A percentile compares a stretch with the other conserved stretches of the same genome.
These are phyloP conservation scores for Penstemon barbatus DNA, from an alignment of 257 asterid genomes.

Conservation along the genomic window DNA sequence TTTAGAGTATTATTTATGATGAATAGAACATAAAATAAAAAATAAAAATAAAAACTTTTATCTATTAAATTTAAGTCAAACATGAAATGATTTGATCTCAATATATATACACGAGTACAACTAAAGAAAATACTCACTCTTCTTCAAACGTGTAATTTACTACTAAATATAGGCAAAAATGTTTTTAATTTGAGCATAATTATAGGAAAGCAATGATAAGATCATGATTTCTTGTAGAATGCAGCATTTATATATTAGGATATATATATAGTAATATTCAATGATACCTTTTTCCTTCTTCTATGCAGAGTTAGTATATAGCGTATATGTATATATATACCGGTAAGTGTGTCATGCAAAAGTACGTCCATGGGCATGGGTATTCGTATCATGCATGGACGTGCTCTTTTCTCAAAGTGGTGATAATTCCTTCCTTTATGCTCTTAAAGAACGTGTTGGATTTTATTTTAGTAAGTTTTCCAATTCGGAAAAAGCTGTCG, in stretches of 20 bases:
- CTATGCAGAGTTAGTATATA: conserved; percentile 31
- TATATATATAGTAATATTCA: background rate
- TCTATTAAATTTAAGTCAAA: too few species aligned
- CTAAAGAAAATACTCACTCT: too few species aligned
- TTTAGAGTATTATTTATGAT: too few species aligned
- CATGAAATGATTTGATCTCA: too few species aligned
- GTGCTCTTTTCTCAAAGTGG: conserved; percentile 25
- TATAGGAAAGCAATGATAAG: conserved; percentile 41
- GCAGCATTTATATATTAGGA: conserved; percentile 21
- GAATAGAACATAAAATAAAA: too few species aligned
- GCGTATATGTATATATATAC: conserved; percentile 20
- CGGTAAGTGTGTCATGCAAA: conserved; percentile 47
- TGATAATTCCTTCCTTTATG: background rate
- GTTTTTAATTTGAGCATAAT: too few species aligned
- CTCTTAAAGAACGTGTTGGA: conserved; percentile 24
- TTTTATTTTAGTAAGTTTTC: conserved; percentile 10
- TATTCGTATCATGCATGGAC: conserved; percentile 41
- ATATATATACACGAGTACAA: too few species aligned
- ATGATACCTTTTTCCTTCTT: background rate
- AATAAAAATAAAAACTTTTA: too few species aligned
- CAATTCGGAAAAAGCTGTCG: background rate
- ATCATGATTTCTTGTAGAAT: conserved; percentile 47
- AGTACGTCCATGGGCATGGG: conserved; percentile 31
- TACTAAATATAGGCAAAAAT: too few species aligned
- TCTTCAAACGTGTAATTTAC: too few species aligned